Percentiles rank a stretch among this genome's conserved stretches.
Conservation (phyloP, 1,284 basidiomycete species). For the Heterobasidion occidentale region DNA sequence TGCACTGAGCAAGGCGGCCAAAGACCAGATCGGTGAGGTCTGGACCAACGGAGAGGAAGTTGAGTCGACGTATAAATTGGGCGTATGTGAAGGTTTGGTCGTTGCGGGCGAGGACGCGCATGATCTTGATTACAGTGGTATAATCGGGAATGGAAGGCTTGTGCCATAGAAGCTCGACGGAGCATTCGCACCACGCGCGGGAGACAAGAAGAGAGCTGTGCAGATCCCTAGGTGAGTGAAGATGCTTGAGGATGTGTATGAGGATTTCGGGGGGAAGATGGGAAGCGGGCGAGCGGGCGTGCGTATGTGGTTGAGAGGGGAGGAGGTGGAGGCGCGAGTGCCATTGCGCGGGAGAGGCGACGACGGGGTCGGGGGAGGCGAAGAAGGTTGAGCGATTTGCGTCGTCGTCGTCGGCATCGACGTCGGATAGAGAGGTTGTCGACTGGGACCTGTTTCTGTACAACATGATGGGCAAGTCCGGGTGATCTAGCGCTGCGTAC, state of each 20-base stretch:
- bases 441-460: constrained; percentile 54
- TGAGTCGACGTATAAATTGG: constrained; percentile 84
- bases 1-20: constrained; percentile 67
- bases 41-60: constrained; percentile 71
- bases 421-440: constrained; percentile 47
- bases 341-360: constrained; percentile 62
- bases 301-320: constrained; percentile 7
- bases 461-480: constrained; percentile 11
- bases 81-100: constrained; percentile 85
- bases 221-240: constrained; percentile 71
- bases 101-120: constrained; percentile 50
- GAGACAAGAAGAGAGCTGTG: constrained; percentile 78
- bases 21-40: constrained; percentile 80
- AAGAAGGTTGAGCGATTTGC: constrained; percentile 44
- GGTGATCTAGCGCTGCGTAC: constrained; percentile 7
- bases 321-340: constrained; percentile 29
- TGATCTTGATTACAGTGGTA: constrained; percentile 72
- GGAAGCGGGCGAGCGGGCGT: constrained; percentile 16
- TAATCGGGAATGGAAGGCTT: constrained; percentile 74
- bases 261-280: constrained; percentile 84
- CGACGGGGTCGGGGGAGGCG: constrained; percentile 25
- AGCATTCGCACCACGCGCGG: constrained; percentile 91
- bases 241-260: constrained; percentile 86
- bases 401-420: constrained; percentile 49
- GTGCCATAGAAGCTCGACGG: constrained; percentile 94